phyloP scores from a whole-genome alignment of 2,329 filamentous ascomycete species.

The Fusarium circinatum region DNA sequence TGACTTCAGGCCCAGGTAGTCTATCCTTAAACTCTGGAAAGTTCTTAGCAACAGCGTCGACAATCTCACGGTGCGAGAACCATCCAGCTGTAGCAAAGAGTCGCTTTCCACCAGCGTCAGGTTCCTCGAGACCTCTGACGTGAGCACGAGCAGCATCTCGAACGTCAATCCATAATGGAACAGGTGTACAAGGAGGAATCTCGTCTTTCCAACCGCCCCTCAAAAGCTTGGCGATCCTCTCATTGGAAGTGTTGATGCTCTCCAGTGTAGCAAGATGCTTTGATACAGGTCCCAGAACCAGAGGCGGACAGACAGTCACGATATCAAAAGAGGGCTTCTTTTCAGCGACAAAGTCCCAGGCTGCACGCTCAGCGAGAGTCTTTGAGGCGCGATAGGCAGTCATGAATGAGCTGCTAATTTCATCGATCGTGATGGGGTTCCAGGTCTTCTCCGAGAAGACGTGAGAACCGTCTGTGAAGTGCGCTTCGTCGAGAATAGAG shows the following conservation, averaged over 20 bases:
- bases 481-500: constrained; percentile 56
- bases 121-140: constrained; percentile 60
- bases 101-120: constrained; percentile 60
- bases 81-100: constrained; percentile 61
- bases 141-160: constrained; percentile 66
- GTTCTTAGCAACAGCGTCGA: constrained; percentile 54
- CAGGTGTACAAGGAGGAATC: constrained; percentile 55
- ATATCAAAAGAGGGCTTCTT: constrained; percentile 60
- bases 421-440: constrained; percentile 63
- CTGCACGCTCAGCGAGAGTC: constrained; percentile 63
- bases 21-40: constrained; percentile 62
- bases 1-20: constrained; percentile 57
- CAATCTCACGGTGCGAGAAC: constrained; percentile 59
- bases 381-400: constrained; percentile 66
- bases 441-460: constrained; percentile 61
- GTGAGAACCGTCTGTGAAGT: constrained; percentile 51
- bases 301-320: constrained; percentile 64
- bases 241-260: constrained; percentile 64
- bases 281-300: constrained; percentile 64
- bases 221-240: constrained; percentile 62
- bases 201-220: constrained; percentile 59
- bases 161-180: constrained; percentile 65
- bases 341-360: constrained; percentile 61
- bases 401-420: constrained; percentile 52
- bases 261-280: constrained; percentile 58